A percentile compares a stretch with the other conserved stretches of the same genome.
These are phyloP conservation scores for Arachis hypogaea DNA, from an alignment of 306 rosid genomes.

Conservation along the genomic window DNA sequence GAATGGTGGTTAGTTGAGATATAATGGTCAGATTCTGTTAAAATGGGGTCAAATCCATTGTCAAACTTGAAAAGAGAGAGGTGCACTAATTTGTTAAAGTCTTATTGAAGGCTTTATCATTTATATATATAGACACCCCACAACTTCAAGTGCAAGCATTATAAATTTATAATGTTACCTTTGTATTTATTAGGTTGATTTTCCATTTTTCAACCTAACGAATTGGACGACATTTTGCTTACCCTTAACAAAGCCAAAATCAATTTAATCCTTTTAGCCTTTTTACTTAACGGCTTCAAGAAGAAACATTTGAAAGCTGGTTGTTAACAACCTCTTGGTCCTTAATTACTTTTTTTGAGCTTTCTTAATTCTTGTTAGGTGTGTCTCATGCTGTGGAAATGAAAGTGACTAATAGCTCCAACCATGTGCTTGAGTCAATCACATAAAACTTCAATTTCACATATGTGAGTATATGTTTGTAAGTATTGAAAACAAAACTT, in stretches of 20 bases:
- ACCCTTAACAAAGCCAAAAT: conserved; percentile 44
- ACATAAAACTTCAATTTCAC: conserved; percentile 27
- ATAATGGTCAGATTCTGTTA: conserved; percentile 44
- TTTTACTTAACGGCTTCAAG: conserved; percentile 43
- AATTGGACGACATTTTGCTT: conserved; percentile 65
- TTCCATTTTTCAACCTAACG: conserved; percentile 69
- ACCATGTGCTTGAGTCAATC: conserved; percentile 10
- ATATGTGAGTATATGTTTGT: not conserved
- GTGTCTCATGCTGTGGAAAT: conserved; percentile 36
- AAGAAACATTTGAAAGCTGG: conserved; percentile 48
- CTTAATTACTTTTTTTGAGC: not conserved
- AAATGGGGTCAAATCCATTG: conserved; percentile 39
- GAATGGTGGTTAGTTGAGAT: conserved; percentile 45
- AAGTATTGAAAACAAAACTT: not conserved
- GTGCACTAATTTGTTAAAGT: conserved; percentile 41
- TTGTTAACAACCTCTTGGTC: conserved; percentile 41
- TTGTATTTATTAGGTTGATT: conserved; percentile 47
- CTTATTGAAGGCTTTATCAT: conserved; percentile 41
- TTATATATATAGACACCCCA: conserved; percentile 1
- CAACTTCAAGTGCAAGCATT: conserved; percentile 68
- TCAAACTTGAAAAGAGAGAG: conserved; percentile 19
- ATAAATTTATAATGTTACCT: not conserved
- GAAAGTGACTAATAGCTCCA: conserved; percentile 33
- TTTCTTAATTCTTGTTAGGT: conserved; percentile 7
- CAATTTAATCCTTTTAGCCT: conserved; percentile 5